Conservation (phyloP, 352 stramenopile genomes). For the Phytophthora idaei region DNA sequence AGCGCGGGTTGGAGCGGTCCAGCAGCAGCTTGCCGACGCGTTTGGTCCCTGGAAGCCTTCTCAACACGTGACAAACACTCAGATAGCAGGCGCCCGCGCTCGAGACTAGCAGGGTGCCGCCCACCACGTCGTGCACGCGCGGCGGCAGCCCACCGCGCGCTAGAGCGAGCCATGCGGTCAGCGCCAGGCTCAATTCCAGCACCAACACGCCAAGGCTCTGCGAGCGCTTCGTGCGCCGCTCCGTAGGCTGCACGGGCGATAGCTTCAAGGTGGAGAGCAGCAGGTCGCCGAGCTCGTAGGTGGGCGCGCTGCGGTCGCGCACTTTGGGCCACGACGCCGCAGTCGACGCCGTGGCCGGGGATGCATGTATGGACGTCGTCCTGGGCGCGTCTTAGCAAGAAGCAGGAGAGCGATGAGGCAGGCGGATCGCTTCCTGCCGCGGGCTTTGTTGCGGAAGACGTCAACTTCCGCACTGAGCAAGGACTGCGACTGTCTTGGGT, state of each 20-base stretch:
- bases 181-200: slow-evolving; percentile 33
- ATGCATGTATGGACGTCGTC: slow-evolving; percentile 13
- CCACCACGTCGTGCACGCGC: slow-evolving; percentile 56
- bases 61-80: slow-evolving; percentile 50
- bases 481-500: neutral
- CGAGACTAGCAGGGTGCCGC: slow-evolving; percentile 55
- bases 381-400: neutral
- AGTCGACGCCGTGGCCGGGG: slow-evolving; percentile 1
- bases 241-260: neutral
- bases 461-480: slow-evolving; percentile 31
- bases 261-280: slow-evolving; percentile 49
- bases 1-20: slow-evolving; percentile 54
- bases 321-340: slow-evolving; percentile 16
- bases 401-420: neutral
- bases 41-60: slow-evolving; percentile 3
- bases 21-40: slow-evolving; percentile 55
- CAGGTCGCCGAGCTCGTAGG: slow-evolving; percentile 61
- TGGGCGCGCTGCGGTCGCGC: slow-evolving; percentile 22
- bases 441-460: slow-evolving; percentile 6
- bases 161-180: slow-evolving; percentile 41
- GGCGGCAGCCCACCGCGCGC: slow-evolving; percentile 30
- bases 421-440: neutral
- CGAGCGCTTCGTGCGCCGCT: slow-evolving; percentile 14
- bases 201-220: slow-evolving; percentile 40
- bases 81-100: slow-evolving; percentile 60